A percentile compares a stretch with the other conserved stretches of the same genome.
Conservation (phyloP, 2,329 filamentous ascomycete genomes). For the Periglandula ipomoeae region DNA sequence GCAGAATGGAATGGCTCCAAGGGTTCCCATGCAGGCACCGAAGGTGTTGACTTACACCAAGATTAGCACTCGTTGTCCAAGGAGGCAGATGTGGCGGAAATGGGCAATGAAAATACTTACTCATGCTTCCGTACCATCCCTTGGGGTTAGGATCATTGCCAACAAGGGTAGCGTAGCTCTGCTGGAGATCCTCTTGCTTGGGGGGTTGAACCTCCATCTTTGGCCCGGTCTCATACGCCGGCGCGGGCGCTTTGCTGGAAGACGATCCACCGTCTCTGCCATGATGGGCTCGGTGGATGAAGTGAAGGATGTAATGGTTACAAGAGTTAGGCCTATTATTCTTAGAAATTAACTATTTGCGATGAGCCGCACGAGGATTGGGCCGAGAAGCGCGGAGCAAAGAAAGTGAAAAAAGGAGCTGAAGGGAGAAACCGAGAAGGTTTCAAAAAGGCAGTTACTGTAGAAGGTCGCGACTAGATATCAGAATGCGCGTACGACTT, state of each 20-base stretch:
- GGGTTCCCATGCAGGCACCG: constrained; percentile 63
- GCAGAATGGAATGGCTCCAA: constrained; percentile 87
- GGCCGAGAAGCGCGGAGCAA: background rate
- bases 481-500: background rate
- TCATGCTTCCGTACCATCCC: constrained; percentile 87
- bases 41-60: constrained; percentile 56
- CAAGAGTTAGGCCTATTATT: background rate
- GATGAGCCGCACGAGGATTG: background rate
- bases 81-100: background rate
- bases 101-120: constrained; percentile 48
- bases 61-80: background rate
- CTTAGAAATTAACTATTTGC: background rate
- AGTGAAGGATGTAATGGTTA: constrained; percentile 10
- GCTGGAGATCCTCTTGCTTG: constrained; percentile 73
- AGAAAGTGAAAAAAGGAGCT: background rate
- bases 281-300: constrained; percentile 13
- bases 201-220: constrained; percentile 71
- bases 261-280: constrained; percentile 16
- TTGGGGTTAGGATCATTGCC: constrained; percentile 60
- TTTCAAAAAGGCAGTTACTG: background rate
- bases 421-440: background rate
- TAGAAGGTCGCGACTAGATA: too few species aligned
- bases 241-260: constrained; percentile 20
- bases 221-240: constrained; percentile 24
- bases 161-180: constrained; percentile 60